Evolutionary conservation across 2,329 filamentous ascomycete genomes (phyloP), one percentile per base, ranked within the genome.

Genomic region (Cordyceps farinosa): DNA sequence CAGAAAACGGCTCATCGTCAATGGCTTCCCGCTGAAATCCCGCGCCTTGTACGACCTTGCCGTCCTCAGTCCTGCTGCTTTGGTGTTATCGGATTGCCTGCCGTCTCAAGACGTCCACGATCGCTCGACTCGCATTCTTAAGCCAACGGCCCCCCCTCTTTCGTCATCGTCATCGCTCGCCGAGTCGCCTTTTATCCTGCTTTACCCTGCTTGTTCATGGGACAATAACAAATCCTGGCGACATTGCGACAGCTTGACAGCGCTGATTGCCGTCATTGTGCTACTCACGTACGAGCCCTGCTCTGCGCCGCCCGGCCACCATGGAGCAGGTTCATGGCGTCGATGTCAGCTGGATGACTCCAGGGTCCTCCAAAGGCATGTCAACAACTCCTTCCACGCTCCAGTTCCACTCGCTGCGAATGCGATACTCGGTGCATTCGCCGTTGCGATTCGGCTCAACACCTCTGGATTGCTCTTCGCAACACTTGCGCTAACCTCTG

Each of bases 271-370:
- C 40, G 58, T 52, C 48, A 11, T 13, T 27, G 47, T 60, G 38
- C 38, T 27, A 52, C 36, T 34, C 13, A 30, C 29, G 40, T 34
- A 52, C 27, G 36, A 45, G 47, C 17, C 15, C 56, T 32, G 47
- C 47, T 50, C 9, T 22, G 9, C 36, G 47, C 36, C 13, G 34
- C 7, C 27, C 27, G 36, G 13, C 22, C 9, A 48, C 69, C 66
- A 94, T 94, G 91, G 91, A 94, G 77, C 88, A 90, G 70, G 85
- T 91, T 68, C 87, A 92, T 75, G 88, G 89, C 68, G 85, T 96
- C 72, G 92, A 96, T 77, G 91, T 96, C 72, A 92, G 90, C 77
- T 96, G 92, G 92, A 90, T 96, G 81, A 84, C 84, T 69, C 90
- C 95, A 77, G 90, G 90, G 73, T 86, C 89, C 69, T 87, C 88